These are phyloP conservation scores for Sugiyamaella paludigena DNA, from an alignment of 1,139 yeast genomes.

Conservation along the genomic window DNA sequence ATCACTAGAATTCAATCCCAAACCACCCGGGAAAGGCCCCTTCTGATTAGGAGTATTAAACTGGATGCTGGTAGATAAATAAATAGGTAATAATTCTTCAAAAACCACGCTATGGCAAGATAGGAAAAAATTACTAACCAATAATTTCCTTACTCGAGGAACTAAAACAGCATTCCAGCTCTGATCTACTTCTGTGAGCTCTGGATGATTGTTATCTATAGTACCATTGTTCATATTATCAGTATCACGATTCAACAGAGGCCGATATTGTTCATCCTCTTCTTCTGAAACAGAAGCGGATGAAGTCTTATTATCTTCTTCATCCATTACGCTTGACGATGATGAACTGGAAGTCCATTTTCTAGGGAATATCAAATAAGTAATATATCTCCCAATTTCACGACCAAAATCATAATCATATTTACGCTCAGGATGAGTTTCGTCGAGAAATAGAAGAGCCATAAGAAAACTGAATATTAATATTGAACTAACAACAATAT, in stretches of 20 bases:
- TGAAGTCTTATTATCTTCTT: neutral
- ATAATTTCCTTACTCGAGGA: slow-evolving; percentile 22
- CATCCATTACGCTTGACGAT: neutral
- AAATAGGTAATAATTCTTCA: slow-evolving; percentile 59
- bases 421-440: slow-evolving; percentile 50
- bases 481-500: slow-evolving; percentile 50
- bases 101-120: slow-evolving; percentile 54
- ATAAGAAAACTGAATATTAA: slow-evolving; percentile 34
- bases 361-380: slow-evolving; percentile 33
- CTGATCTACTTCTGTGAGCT: slow-evolving; percentile 25
- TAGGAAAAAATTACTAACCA: slow-evolving; percentile 31
- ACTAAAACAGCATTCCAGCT: slow-evolving; percentile 39
- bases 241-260: slow-evolving; percentile 8
- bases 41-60: slow-evolving; percentile 22
- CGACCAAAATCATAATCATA: slow-evolving; percentile 50
- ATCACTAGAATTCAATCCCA: slow-evolving; percentile 46
- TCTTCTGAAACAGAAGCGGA: slow-evolving; percentile 2
- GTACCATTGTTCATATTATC: slow-evolving; percentile 1
- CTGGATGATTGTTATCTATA: slow-evolving; percentile 1
- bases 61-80: slow-evolving; percentile 50
- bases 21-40: slow-evolving; percentile 53
- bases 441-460: slow-evolving; percentile 58
- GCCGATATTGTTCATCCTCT: slow-evolving; percentile 13
- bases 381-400: slow-evolving; percentile 50
- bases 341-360: slow-evolving; percentile 1